Evolutionary conservation across 768 basidiomycete species (phyloP).

Genomic region (Phanerochaete sordida): DNA sequence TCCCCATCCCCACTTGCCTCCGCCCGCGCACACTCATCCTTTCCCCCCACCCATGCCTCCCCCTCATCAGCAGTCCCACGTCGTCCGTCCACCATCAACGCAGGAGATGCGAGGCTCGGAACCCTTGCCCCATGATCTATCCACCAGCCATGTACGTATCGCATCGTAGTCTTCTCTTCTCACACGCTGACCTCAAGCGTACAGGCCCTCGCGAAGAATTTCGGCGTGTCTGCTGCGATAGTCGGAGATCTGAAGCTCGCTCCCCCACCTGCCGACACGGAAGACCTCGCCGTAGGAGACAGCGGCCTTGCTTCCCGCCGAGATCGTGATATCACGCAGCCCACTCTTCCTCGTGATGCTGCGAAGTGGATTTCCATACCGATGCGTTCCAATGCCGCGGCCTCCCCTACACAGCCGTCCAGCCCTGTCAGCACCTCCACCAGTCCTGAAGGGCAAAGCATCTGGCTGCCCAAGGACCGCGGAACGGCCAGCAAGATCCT

Average conservation of each 20-base stretch:
- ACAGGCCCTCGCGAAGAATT: constrained; percentile 70
- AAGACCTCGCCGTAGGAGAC: constrained; percentile 77
- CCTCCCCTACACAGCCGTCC: constrained; percentile 17
- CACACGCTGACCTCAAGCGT: neutral
- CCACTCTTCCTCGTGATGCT: constrained; percentile 55
- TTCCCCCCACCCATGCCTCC: constrained; percentile 29
- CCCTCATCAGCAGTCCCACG: constrained; percentile 25
- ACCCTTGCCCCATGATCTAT: constrained; percentile 77
- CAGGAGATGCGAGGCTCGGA: constrained; percentile 67
- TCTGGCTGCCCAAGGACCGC: constrained; percentile 80
- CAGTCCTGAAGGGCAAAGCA: constrained; percentile 36
- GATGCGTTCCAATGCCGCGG: constrained; percentile 40
- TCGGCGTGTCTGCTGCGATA: constrained; percentile 73
- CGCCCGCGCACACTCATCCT: neutral
- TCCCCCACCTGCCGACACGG: constrained; percentile 46
- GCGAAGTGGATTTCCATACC: constrained; percentile 57
- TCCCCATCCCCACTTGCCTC: constrained; percentile 48
- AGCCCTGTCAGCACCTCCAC: constrained; percentile 9
- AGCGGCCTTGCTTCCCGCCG: constrained; percentile 67
- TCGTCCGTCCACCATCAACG: constrained; percentile 25
- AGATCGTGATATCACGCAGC: constrained; percentile 54
- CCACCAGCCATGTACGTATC: constrained; percentile 51
- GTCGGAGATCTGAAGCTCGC: constrained; percentile 60
- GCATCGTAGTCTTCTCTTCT: neutral
- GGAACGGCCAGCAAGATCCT: constrained; percentile 58